Conservation (phyloP, 495 filamentous ascomycete genomes). For the Ramalina intermedia region DNA sequence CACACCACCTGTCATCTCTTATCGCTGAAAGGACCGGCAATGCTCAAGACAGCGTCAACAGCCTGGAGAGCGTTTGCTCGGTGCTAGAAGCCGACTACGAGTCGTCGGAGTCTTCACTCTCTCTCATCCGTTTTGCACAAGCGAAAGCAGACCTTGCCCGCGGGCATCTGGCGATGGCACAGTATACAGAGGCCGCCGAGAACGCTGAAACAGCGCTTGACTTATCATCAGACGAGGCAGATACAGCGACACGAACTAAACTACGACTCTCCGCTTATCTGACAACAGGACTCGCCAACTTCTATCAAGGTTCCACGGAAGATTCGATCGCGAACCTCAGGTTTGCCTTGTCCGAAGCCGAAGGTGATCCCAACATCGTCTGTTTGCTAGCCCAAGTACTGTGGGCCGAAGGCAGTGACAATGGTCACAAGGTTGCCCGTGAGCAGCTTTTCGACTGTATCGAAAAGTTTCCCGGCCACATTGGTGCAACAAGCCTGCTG, state of each 20-base stretch:
- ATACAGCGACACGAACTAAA: conserved; percentile 45
- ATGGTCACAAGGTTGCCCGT: conserved; percentile 58
- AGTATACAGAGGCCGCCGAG: conserved; percentile 52
- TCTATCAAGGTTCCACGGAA: conserved; percentile 47
- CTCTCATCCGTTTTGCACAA: conserved; percentile 62
- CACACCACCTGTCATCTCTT: conserved; percentile 64
- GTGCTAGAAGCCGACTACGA: conserved; percentile 71
- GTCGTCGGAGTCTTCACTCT: conserved; percentile 53
- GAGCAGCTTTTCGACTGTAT: conserved; percentile 69
- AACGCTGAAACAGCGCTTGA: conserved; percentile 58
- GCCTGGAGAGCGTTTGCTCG: conserved; percentile 49
- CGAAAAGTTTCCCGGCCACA: conserved; percentile 54
- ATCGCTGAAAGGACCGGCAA: conserved; percentile 68
- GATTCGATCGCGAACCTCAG: conserved; percentile 66
- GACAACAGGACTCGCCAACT: conserved; percentile 69
- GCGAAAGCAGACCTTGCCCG: conserved; percentile 82
- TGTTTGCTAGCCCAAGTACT: conserved; percentile 81
- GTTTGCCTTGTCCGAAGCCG: conserved; percentile 63
- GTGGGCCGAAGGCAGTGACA: conserved; percentile 74
- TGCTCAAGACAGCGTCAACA: conserved; percentile 44
- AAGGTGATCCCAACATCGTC: conserved; percentile 66
- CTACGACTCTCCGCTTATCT: conserved; percentile 73
- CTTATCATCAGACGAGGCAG: conserved; percentile 45
- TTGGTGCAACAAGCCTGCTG: conserved; percentile 62
- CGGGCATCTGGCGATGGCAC: conserved; percentile 49